phyloP scores from a whole-genome alignment of 2,329 filamentous ascomycete species.

The Diaporthe nobilis region DNA sequence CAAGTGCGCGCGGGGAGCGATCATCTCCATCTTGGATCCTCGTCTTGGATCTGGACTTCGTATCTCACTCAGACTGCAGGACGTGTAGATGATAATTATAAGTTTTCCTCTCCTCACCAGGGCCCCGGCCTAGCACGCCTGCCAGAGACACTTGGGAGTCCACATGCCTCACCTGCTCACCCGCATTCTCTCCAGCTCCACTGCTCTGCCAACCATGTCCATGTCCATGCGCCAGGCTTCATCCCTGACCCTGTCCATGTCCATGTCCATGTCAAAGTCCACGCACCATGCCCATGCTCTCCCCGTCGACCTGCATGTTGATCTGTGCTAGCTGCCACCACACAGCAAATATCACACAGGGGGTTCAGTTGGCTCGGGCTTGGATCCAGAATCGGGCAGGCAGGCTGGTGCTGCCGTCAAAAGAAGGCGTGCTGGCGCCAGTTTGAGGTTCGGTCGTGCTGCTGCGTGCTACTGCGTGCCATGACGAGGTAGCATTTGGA shows the following conservation, averaged over 20 bases:
- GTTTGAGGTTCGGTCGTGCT: constrained; percentile 16
- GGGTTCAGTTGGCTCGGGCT: constrained; percentile 1
- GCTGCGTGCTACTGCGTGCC: not conserved
- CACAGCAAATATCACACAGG: constrained; percentile 17
- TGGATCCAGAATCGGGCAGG: not conserved
- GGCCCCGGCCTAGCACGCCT: not conserved
- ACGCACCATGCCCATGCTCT: not conserved
- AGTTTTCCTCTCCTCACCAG: constrained; percentile 1
- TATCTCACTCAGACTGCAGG: not conserved
- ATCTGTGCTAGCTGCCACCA: constrained; percentile 18
- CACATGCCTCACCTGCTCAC: constrained; percentile 12
- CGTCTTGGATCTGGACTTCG: not conserved
- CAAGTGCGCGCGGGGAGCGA: not conserved
- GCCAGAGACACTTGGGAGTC: not conserved
- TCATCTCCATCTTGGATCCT: not conserved
- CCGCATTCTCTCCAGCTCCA: not conserved
- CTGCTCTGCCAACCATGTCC: constrained; percentile 18
- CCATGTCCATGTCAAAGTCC: constrained; percentile 19
- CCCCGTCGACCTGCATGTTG: constrained; percentile 26
- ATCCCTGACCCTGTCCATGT: constrained; percentile 7
- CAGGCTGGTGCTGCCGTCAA: constrained; percentile 5
- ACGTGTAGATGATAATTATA: not conserved
- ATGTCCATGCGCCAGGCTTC: not conserved
- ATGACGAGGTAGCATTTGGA: constrained; percentile 24
- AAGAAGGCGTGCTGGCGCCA: constrained; percentile 23